Evolutionary conservation across 345 rosid genomes (phyloP).

Genomic region (Gossypium thurberi): DNA sequence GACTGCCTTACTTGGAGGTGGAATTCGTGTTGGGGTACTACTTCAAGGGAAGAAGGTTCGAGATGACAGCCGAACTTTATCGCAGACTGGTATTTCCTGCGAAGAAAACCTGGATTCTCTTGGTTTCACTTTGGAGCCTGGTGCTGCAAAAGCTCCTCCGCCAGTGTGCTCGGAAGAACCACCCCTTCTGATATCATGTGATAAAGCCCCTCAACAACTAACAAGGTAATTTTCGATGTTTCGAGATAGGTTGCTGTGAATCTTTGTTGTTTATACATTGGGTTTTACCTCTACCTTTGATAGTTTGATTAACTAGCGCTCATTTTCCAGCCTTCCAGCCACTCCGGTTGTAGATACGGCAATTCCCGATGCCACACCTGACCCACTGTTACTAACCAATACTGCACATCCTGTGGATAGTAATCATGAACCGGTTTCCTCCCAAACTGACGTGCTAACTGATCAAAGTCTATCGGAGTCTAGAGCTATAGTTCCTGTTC

Average conservation of each 20-base stretch:
- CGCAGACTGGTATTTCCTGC: constrained; percentile 67
- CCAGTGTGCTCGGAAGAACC: constrained; percentile 40
- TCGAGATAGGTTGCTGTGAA: not conserved
- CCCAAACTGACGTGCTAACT: constrained; percentile 32
- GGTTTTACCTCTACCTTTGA: not conserved
- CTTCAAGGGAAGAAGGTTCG: constrained; percentile 85
- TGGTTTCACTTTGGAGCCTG: constrained; percentile 84
- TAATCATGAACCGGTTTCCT: constrained; percentile 31
- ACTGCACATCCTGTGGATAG: constrained; percentile 29
- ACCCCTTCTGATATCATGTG: constrained; percentile 27
- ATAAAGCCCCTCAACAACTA: constrained; percentile 21
- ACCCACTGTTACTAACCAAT: constrained; percentile 23
- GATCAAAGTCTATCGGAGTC: constrained; percentile 49
- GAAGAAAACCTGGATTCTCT: constrained; percentile 52
- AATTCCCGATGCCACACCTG: constrained; percentile 28
- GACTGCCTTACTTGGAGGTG: constrained; percentile 66
- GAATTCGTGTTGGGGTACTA: constrained; percentile 69
- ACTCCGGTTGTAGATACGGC: constrained; percentile 32
- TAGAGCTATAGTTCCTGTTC: constrained; percentile 50
- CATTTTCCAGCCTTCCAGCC: constrained; percentile 42
- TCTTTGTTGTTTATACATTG: not conserved
- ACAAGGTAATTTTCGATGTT: constrained; percentile 38
- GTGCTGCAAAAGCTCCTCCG: constrained; percentile 25
- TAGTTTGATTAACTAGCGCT: constrained; percentile 4
- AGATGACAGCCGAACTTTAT: constrained; percentile 73